Base-by-base conservation (phyloP, 2,329 filamentous ascomycete species). In the Aspergillus hiratsukae region DNA sequence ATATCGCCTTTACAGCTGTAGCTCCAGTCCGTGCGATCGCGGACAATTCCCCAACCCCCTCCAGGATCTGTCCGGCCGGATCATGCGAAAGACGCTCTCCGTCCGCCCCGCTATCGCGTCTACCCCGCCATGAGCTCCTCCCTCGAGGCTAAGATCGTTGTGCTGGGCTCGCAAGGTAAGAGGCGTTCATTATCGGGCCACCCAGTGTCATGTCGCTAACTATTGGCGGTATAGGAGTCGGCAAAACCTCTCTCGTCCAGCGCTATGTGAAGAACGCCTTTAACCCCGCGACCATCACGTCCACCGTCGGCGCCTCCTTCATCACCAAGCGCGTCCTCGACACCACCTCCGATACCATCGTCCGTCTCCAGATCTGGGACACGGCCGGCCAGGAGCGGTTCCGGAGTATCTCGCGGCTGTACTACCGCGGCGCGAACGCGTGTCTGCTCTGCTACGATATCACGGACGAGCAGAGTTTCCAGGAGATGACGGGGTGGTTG, bases 301-400 rank as follows among this genome's bases (percentile, higher is more conserved):
- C 86, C 4, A 92, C 89, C n/a, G 86, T 92, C 57, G 89, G 89
- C 70, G 89, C 89, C 28, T 89, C 86, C 69, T 91, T 91, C 73
- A 80, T 91, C 71, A 89, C 89, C 46, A 91, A 91, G 76, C 85
- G 87, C 68, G 87, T 91, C 58, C 81, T 89, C 63, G 92, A 97
- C 75, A 85, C 84, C 59, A 90, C 96, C 71, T 90, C 88, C 23
- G 90, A 93, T 66, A 94, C 91, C 1, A 81, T 89, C 25, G 91
- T 97, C 37, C 86, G 92, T n/a, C 80, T 97, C 40, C 92, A 97
- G 70, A 95, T 97, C 64, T 97, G 92, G 92, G 92, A 97, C 71
- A 97, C 92, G 35, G 91, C 93, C 56, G 93, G 93, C 59, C 93
- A 99, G 71, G 93, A 99, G 78, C 86, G 93, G 55, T 99, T 97